Conservation (phyloP, 495 filamentous ascomycete genomes). For the Lindgomyces ingoldianus region DNA sequence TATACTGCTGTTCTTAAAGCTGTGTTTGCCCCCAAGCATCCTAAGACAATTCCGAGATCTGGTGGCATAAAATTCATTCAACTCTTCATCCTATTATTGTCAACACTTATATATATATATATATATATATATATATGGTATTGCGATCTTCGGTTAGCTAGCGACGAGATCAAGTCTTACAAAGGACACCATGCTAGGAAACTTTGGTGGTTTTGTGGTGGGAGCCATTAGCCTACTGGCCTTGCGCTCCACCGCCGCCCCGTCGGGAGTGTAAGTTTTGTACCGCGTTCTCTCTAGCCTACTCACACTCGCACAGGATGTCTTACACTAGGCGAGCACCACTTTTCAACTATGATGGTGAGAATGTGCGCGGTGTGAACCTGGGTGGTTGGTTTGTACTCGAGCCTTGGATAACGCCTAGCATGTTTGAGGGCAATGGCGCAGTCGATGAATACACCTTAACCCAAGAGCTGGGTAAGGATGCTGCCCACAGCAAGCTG, state of each 20-base stretch:
- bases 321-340: conserved; percentile 34
- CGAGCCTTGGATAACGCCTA: conserved; percentile 54
- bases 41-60: not conserved
- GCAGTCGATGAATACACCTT: conserved; percentile 47
- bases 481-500: conserved; percentile 41
- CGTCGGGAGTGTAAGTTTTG: conserved; percentile 24
- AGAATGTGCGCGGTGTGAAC: conserved; percentile 53
- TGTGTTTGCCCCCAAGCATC: conserved; percentile 3
- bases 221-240: conserved; percentile 25
- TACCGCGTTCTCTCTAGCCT: not conserved
- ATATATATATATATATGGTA: too few relatives aligned
- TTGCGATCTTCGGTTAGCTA: not conserved
- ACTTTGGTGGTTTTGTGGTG: conserved; percentile 8
- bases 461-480: conserved; percentile 41
- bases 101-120: not conserved
- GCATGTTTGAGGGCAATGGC: conserved; percentile 47
- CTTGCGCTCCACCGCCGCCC: conserved; percentile 18
- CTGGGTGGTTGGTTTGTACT: conserved; percentile 55
- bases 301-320: conserved; percentile 12
- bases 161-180: not conserved
- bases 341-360: conserved; percentile 42
- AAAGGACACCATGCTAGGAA: conserved; percentile 19
- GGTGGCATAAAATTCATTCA: not conserved
- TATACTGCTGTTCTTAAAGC: conserved; percentile 11
- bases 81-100: not conserved